A percentile compares a stretch with the other conserved stretches of the same genome.
phyloP scores from a whole-genome alignment of 176 grass and related monocot species.

The Aegilops longissima region DNA sequence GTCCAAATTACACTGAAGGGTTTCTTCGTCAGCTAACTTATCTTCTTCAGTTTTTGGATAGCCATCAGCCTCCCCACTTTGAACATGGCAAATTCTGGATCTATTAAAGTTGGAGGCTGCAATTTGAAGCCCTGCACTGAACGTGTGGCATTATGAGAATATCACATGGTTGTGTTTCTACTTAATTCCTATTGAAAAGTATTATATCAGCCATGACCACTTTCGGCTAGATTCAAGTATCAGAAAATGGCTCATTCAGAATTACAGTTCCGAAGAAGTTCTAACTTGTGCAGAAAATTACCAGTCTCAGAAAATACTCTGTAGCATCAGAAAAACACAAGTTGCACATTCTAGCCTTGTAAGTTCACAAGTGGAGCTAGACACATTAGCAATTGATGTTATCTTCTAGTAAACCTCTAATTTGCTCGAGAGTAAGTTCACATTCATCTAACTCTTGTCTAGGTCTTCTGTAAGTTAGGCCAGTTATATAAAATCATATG shows the following conservation, averaged over 20 bases:
- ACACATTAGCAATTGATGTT: neutral
- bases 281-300: neutral
- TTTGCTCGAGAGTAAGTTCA: neutral
- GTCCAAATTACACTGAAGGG: conserved; percentile 65
- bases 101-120: conserved; percentile 10
- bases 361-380: neutral
- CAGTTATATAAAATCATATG: neutral
- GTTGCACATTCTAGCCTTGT: neutral
- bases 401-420: neutral
- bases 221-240: conserved; percentile 21
- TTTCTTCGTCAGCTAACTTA: conserved; percentile 62
- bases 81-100: conserved; percentile 40
- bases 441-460: neutral
- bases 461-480: neutral
- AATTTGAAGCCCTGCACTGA: conserved; percentile 70
- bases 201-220: neutral
- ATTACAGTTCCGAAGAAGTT: neutral
- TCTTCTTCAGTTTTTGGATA: conserved; percentile 46
- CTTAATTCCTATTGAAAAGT: neutral
- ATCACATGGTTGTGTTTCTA: neutral
- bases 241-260: neutral
- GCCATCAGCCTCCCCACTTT: conserved; percentile 74
- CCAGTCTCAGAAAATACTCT: neutral
- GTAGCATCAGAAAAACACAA: conserved; percentile 7
- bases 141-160: conserved; percentile 28